Conservation (phyloP, 106 monocot species). For the Ottelia alismoides region DNA sequence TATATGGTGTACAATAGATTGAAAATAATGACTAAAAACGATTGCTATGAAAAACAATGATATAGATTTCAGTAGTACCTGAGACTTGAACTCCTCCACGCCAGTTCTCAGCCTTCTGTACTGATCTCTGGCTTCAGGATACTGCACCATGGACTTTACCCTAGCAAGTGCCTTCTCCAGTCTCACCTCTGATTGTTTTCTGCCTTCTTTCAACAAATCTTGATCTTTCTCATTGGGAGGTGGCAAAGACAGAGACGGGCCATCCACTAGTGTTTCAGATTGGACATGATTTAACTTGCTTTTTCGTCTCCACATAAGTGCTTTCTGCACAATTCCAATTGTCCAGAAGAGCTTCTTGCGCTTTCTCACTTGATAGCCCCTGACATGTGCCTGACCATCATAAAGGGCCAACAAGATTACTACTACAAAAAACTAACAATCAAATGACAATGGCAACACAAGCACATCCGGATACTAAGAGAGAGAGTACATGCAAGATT, state of each 20-base stretch:
- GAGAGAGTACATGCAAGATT: no score
- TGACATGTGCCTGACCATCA: constrained; percentile 70
- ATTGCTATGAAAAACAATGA: no score
- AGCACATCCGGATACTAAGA: no score
- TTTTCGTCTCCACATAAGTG: constrained; percentile 83
- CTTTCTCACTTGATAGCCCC: constrained; percentile 93
- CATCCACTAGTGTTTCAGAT: constrained; percentile 37
- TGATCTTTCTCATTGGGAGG: constrained; percentile 50
- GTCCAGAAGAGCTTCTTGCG: constrained; percentile 64
- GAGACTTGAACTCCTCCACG: constrained; percentile 56
- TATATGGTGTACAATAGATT: no score
- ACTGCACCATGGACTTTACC: constrained; percentile 97
- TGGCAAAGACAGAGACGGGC: constrained; percentile 16
- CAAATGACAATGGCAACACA: no score
- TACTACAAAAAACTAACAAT: no score
- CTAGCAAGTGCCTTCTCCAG: constrained; percentile 86
- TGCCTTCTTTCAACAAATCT: constrained; percentile 79
- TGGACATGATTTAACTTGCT: constrained; percentile 55
- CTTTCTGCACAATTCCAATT: constrained; percentile 81
- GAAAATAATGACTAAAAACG: no score
- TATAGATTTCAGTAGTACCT: no score
- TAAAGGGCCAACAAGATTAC: no score
- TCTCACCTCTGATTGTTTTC: constrained; percentile 73
- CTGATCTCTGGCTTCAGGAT: constrained; percentile 96
- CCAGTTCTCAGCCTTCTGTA: constrained; percentile 59